Evolutionary conservation across 2,329 filamentous ascomycete genomes (phyloP).

Genomic region (Epichloe coenophiala): DNA sequence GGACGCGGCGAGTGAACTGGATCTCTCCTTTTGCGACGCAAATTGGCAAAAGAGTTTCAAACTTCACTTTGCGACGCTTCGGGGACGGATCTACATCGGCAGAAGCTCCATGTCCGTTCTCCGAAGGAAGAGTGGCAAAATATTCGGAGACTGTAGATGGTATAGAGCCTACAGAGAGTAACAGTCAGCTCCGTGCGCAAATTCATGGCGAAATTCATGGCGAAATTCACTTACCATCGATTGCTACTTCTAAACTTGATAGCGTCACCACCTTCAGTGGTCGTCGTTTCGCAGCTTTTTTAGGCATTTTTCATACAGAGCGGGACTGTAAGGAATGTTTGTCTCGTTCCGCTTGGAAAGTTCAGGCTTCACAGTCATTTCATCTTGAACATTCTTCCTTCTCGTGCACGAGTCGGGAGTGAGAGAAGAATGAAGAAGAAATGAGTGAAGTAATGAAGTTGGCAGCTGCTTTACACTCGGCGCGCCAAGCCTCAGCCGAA

Average conservation of each 20-base stretch:
- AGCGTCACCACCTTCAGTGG: not conserved
- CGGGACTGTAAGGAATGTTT: not conserved
- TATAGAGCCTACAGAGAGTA: slow-evolving; percentile 11
- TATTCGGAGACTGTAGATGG: slow-evolving; percentile 12
- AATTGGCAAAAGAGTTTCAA: slow-evolving; percentile 9
- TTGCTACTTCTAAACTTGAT: slow-evolving; percentile 8
- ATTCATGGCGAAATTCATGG: not conserved
- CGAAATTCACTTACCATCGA: slow-evolving; percentile 14
- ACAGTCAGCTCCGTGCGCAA: not conserved
- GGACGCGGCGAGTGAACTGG: slow-evolving; percentile 14
- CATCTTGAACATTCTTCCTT: not conserved
- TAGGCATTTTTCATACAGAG: slow-evolving; percentile 3
- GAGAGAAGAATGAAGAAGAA: not conserved
- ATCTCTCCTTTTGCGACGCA: slow-evolving; percentile 14
- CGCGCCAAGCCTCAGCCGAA: slow-evolving; percentile 10
- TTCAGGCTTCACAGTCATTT: not conserved
- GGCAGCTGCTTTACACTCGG: not conserved
- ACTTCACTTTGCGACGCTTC: slow-evolving; percentile 20
- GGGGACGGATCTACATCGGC: slow-evolving; percentile 9
- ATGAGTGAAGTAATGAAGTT: not conserved
- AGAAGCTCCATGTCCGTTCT: slow-evolving; percentile 2
- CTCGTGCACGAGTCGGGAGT: not conserved
- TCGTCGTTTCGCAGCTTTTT: slow-evolving; percentile 1
- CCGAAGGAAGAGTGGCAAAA: slow-evolving; percentile 11
- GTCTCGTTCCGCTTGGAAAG: not conserved